Percentiles rank a stretch among this genome's conserved stretches.
Evolutionary conservation across 306 rosid genomes (phyloP).

Genomic region (Glycyrrhiza uralensis): DNA sequence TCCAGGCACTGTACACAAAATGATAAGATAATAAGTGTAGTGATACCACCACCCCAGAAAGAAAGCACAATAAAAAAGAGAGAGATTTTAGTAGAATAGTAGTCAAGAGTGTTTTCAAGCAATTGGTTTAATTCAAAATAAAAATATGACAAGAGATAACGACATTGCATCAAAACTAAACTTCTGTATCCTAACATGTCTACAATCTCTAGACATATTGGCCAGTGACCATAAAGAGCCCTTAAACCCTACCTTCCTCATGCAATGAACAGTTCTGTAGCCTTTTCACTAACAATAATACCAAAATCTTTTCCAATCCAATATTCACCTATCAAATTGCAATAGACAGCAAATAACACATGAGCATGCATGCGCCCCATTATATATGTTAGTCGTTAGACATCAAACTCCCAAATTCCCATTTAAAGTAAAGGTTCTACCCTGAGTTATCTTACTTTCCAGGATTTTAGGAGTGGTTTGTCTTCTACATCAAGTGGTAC

Average conservation of each 20-base stretch:
- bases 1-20: conserved; percentile 62
- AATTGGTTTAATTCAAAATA: conserved; percentile 20
- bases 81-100: not conserved
- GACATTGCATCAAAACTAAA: not conserved
- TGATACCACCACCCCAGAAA: not conserved
- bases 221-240: not conserved
- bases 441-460: not conserved
- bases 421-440: not conserved
- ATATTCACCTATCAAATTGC: conserved; percentile 6
- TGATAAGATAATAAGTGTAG: not conserved
- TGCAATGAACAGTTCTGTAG: not conserved
- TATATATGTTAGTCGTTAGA: not conserved
- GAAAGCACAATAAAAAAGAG: not conserved
- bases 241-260: conserved; percentile 7
- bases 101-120: not conserved
- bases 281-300: conserved; percentile 10
- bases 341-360: not conserved
- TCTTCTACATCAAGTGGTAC: not conserved
- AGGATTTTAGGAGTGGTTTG: conserved; percentile 1
- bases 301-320: conserved; percentile 1
- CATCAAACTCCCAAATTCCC: not conserved
- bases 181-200: conserved; percentile 4
- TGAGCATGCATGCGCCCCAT: not conserved
- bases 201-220: conserved; percentile 9
- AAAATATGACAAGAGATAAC: not conserved